These are phyloP conservation scores for Diplotaxis tenuifolia DNA, from an alignment of 345 rosid genomes.

Conservation along the genomic window DNA sequence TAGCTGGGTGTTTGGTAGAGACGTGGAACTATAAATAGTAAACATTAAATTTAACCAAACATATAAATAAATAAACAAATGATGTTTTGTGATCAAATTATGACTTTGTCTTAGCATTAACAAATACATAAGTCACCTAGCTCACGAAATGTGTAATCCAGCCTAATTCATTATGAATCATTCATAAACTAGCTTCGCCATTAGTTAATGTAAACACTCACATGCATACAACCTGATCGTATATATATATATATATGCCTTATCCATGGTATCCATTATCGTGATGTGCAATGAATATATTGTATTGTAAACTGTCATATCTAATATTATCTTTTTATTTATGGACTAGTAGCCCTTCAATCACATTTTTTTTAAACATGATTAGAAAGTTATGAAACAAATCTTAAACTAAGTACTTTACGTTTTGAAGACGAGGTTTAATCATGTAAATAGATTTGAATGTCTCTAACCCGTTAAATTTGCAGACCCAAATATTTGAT, in stretches of 20 bases:
- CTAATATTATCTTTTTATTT: too few species aligned
- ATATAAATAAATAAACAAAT: conserved; percentile 12
- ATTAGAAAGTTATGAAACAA: too few species aligned
- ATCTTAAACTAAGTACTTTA: too few species aligned
- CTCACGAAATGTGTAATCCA: neutral
- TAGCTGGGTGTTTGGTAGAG: too few species aligned
- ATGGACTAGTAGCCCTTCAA: neutral
- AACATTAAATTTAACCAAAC: neutral
- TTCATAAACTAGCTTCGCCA: neutral
- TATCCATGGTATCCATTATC: too few species aligned
- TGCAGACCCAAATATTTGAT: too few species aligned
- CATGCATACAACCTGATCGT: too few species aligned
- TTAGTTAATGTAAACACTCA: neutral
- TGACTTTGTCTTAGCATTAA: neutral
- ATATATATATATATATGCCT: neutral
- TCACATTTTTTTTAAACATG: too few species aligned
- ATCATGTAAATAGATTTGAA: too few species aligned
- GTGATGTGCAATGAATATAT: neutral
- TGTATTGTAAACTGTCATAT: too few species aligned
- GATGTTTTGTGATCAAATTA: neutral
- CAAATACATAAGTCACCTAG: neutral
- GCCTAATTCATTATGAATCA: neutral
- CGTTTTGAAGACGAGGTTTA: too few species aligned
- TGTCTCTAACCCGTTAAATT: too few species aligned
- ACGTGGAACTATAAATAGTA: conserved; percentile 18